Evolutionary conservation across 179 eudicot species (phyloP), one percentile per base, ranked within the genome.

Genomic region (Silene vulgaris): DNA sequence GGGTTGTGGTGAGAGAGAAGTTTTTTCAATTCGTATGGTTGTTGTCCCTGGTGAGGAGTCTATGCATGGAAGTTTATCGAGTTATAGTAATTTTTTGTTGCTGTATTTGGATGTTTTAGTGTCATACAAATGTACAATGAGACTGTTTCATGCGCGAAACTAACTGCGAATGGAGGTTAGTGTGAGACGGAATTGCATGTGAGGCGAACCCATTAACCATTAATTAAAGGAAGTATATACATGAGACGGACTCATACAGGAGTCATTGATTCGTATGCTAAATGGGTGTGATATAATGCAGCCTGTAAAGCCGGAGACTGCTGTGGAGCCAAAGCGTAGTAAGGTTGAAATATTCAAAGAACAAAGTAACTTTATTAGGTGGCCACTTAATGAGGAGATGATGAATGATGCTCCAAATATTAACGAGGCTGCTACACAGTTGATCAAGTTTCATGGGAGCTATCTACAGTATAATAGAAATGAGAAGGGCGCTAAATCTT

Each of bases 401-500:
- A 52, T 88, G 77, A 93, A 90, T 9, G 97, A 93, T 59, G 87
- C 96, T 54, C 91, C 95, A 5, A 86, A 86, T 77, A 86, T 96
- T 69, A 96, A 92, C 69, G 99, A 96, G 84, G 86, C 90, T 40
- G 91, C 99, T 16, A 89, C 91, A 43, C 99, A 95, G 74, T 35
- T 95, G 82, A 95, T 95, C 82, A 95, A 95, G 87, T 95, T 95
- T 79, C 99, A 95, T 75, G 99, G 99, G 71, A 95, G 99, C 82
- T 95, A 95, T 76, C 89, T 86, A 69, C 99, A 95, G 75, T 81
- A 84, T 26, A 78, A 95, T 76, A 87, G 99, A 84, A 92, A 87
- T 57, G 90, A 87, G 57, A 91, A 90, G 79, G 97, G 99, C 5
- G 65, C 82, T 14, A 92, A 75, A 74, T 88, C 97, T 4, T 95